These are phyloP conservation scores for Fraxinus dipetala DNA, from an alignment of 305 asterid species.

Conservation along the genomic window DNA sequence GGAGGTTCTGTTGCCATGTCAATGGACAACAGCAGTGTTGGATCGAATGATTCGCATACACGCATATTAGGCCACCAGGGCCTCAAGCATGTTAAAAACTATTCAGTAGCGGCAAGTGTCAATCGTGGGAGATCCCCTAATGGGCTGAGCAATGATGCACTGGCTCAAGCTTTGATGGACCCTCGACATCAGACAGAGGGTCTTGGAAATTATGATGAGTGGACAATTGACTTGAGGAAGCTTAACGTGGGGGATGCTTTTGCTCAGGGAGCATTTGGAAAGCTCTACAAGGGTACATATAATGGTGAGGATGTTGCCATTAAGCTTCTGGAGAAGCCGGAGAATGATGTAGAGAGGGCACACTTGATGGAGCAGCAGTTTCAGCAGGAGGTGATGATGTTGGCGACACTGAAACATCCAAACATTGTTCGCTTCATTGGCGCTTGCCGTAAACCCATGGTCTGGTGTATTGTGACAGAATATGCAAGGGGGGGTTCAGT, in stretches of 20 bases:
- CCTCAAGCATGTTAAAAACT: constrained; percentile 74
- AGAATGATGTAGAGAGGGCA: constrained; percentile 71
- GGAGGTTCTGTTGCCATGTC: constrained; percentile 99
- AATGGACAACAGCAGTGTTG: constrained; percentile 87
- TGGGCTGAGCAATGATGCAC: constrained; percentile 83
- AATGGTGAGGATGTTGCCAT: constrained; percentile 93
- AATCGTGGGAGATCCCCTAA: constrained; percentile 64
- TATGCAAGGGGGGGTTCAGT: constrained; percentile 98
- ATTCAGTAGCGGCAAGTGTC: constrained; percentile 77
- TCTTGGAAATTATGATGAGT: constrained; percentile 81
- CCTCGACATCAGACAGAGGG: constrained; percentile 79
- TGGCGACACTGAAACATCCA: constrained; percentile 83
- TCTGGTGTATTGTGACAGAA: constrained; percentile 95
- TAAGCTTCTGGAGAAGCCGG: constrained; percentile 92
- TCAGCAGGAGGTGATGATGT: constrained; percentile 97
- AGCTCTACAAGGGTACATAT: constrained; percentile 83
- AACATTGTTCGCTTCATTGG: constrained; percentile 94
- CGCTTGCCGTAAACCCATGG: constrained; percentile 94
- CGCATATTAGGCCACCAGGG: constrained; percentile 87
- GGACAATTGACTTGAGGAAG: constrained; percentile 91
- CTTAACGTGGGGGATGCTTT: constrained; percentile 95
- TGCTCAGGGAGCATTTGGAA: constrained; percentile 99
- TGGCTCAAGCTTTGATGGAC: constrained; percentile 88
- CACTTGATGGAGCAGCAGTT: constrained; percentile 93
- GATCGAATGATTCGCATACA: constrained; percentile 85